phyloP scores from a whole-genome alignment of 1,284 basidiomycete genomes.

The Cystobasidium slooffiae region DNA sequence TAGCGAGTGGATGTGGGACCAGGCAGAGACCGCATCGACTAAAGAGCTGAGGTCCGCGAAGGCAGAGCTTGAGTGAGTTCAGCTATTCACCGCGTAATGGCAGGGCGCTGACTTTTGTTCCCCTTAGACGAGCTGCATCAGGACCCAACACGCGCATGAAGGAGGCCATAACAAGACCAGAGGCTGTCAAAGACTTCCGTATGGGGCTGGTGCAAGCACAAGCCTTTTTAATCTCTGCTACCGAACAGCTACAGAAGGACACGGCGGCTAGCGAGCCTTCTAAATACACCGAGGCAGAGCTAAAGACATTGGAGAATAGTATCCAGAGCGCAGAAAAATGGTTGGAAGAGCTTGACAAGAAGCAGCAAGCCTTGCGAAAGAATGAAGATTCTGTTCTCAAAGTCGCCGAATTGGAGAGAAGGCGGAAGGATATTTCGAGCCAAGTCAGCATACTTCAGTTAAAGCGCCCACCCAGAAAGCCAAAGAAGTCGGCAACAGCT shows the following conservation, averaged over 20 bases:
- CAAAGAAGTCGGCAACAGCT: constrained; percentile 27
- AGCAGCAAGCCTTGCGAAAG: constrained; percentile 72
- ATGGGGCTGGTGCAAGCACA: constrained; percentile 66
- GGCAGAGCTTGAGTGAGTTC: constrained; percentile 75
- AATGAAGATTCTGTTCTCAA: constrained; percentile 81
- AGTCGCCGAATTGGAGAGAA: constrained; percentile 77
- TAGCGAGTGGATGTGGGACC: constrained; percentile 80
- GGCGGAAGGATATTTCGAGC: constrained; percentile 76
- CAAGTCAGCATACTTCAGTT: constrained; percentile 62
- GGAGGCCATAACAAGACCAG: constrained; percentile 75
- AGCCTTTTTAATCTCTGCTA: constrained; percentile 79
- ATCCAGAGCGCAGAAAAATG: constrained; percentile 78
- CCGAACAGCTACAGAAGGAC: constrained; percentile 56
- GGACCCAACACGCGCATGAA: constrained; percentile 71
- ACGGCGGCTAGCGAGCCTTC: constrained; percentile 64
- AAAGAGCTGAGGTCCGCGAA: constrained; percentile 73
- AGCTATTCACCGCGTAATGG: not conserved
- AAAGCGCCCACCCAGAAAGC: constrained; percentile 32
- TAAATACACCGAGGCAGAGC: constrained; percentile 80
- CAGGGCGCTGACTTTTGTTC: constrained; percentile 64
- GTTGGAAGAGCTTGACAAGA: constrained; percentile 76
- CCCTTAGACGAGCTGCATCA: constrained; percentile 32
- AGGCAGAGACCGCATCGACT: constrained; percentile 81
- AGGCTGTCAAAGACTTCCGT: constrained; percentile 68
- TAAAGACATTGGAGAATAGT: constrained; percentile 72